A percentile compares a stretch with the other conserved stretches of the same genome.
Conservation (phyloP, 2,329 filamentous ascomycete genomes). For the Spiromastix sp. region DNA sequence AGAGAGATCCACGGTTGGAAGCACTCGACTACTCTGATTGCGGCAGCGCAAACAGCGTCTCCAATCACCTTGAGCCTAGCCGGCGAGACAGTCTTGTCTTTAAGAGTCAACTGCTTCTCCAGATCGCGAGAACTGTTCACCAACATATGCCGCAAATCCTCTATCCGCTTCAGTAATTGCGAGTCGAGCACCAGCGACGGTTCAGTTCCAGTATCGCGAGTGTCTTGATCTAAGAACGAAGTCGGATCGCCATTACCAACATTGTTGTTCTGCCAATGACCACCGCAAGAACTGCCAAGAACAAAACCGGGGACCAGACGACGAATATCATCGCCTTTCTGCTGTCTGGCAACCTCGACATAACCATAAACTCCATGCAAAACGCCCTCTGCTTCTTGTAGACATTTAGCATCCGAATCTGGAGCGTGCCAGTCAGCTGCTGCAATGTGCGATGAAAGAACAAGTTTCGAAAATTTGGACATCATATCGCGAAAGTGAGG, state of each 20-base stretch:
- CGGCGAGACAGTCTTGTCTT: conserved; percentile 72
- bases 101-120: conserved; percentile 68
- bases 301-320: conserved; percentile 92
- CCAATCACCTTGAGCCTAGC: conserved; percentile 69
- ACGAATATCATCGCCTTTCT: conserved; percentile 84
- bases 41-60: conserved; percentile 70
- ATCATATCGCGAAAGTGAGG: conserved; percentile 98
- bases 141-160: conserved; percentile 75
- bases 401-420: conserved; percentile 87
- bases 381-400: conserved; percentile 96
- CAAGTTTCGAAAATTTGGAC: conserved; percentile 98
- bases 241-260: conserved; percentile 53
- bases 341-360: conserved; percentile 87
- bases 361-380: conserved; percentile 90
- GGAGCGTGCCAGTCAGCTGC: conserved; percentile 91
- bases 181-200: conserved; percentile 65
- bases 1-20: conserved; percentile 84
- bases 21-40: conserved; percentile 70
- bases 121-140: conserved; percentile 78
- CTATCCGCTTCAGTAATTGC: conserved; percentile 68
- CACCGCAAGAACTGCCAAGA: conserved; percentile 69
- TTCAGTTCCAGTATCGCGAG: conserved; percentile 58
- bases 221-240: conserved; percentile 71
- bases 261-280: conserved; percentile 71
- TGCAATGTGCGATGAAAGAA: conserved; percentile 94